Base-by-base conservation (phyloP, 2,329 filamentous ascomycete genomes). In the Ceratocystis destructans region DNA sequence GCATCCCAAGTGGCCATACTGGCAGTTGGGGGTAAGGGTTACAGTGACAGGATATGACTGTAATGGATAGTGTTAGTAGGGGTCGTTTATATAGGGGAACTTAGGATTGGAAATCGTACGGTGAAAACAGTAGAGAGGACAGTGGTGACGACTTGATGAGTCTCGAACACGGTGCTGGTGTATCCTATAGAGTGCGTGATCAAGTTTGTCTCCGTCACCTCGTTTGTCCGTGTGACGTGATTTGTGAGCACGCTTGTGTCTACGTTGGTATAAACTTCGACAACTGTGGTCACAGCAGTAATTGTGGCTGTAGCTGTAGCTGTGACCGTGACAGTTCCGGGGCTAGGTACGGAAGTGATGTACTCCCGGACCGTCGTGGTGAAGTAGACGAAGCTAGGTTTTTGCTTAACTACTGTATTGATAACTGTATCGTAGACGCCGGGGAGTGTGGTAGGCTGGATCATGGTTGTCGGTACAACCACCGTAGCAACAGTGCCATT, bases 41-140 rank as follows among this genome's bases (percentile, higher is more conserved):
- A 71, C 61, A 7, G 71, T 71, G n/a, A 72, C 64, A 3, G 70
- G 70, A 41, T 69, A 70, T 3, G 71, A 71, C 71, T 72, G 12
- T 5, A 70, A 17, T 1, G 25, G 1, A 61, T 17, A n/a, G 7
- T 7, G 41, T 69, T 46, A 67, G 64, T 28, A 65, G 33, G 17
- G 45, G 22, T 3, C 61, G 28, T 65, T 2, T n/a, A 59, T 4
- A 12, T n/a, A 59, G 33, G 25, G 45, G 17, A 17, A 55, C 15
- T 61, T 22, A 20, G 10, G 48, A 7, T 22, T 15, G 8, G 20
- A 64, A 12, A 41, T 10, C 64, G 37, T 65, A 66, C 57, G 55
- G 67, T 68, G 31, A 68, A 66, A 15, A 70, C 64, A 1, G 70
- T 71, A 17, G 70, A 68, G 2, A 69, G 63, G 25, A 69, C 65